These are phyloP conservation scores for Sporothrix pallida DNA, from an alignment of 2,329 filamentous ascomycete species.

Conservation along the genomic window DNA sequence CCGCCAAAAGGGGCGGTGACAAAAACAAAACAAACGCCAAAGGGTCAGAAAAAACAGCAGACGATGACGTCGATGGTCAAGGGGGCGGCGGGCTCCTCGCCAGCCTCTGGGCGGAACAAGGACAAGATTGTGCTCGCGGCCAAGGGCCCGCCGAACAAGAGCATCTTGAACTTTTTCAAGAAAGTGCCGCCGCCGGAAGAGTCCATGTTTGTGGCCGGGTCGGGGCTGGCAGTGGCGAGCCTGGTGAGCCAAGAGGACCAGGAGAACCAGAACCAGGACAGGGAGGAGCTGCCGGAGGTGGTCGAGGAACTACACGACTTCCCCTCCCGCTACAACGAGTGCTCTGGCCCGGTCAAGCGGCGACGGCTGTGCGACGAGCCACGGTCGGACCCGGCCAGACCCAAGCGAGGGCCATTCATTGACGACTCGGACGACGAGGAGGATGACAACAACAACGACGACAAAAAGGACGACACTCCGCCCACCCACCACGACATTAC, in stretches of 20 bases:
- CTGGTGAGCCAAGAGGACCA: background rate
- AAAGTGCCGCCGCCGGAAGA: slow-evolving; percentile 67
- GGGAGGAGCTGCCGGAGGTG: background rate
- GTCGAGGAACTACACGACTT: background rate
- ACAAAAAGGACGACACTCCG: background rate
- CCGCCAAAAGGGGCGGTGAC: background rate
- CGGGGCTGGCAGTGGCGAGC: background rate
- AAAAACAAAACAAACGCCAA: too few species aligned
- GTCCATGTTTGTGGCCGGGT: slow-evolving; percentile 57
- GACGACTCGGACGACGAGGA: slow-evolving; percentile 53
- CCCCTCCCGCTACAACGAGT: slow-evolving; percentile 26
- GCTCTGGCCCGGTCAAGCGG: slow-evolving; percentile 27
- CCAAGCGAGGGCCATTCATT: slow-evolving; percentile 64
- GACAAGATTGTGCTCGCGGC: too few species aligned
- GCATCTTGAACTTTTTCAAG: slow-evolving; percentile 77
- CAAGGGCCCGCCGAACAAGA: slow-evolving; percentile 55
- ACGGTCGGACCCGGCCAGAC: background rate
- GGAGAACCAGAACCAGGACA: background rate
- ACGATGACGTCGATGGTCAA: slow-evolving; percentile 30
- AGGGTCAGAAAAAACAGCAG: background rate
- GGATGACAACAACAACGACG: slow-evolving; percentile 23
- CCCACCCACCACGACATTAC: background rate
- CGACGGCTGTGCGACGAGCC: slow-evolving; percentile 18
- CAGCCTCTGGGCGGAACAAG: background rate
- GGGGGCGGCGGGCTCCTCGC: slow-evolving; percentile 32